Percentiles rank a stretch among this genome's conserved stretches.
Evolutionary conservation across 305 asterid species (phyloP).

Genomic region (Andrographis paniculata): DNA sequence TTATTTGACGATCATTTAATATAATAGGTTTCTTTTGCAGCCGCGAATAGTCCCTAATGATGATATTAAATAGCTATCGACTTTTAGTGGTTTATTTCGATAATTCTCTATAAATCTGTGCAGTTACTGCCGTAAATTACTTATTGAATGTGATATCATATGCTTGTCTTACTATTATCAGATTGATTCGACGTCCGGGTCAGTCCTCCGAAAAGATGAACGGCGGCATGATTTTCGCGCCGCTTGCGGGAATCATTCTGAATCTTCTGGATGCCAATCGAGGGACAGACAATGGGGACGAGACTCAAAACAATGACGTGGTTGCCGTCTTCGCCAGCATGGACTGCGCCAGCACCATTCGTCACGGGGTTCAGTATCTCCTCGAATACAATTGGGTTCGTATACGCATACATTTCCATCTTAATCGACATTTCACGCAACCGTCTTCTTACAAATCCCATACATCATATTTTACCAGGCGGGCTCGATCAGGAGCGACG

Average conservation of each 20-base stretch:
- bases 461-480: constrained; percentile 33
- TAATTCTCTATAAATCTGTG: not conserved
- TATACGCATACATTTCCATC: no score
- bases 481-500: constrained; percentile 52
- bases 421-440: not conserved
- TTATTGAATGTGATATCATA: not conserved
- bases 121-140: not conserved
- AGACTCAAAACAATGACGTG: constrained; percentile 66
- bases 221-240: constrained; percentile 85
- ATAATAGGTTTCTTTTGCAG: not conserved
- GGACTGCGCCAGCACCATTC: constrained; percentile 76
- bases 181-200: constrained; percentile 74
- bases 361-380: constrained; percentile 68
- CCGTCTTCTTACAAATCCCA: not conserved
- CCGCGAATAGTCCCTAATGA: not conserved
- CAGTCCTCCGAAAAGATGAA: constrained; percentile 64
- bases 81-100: not conserved
- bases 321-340: constrained; percentile 70
- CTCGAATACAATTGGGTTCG: constrained; percentile 82
- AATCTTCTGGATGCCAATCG: constrained; percentile 64
- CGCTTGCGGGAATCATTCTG: constrained; percentile 81
- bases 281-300: constrained; percentile 26
- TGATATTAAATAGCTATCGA: not conserved
- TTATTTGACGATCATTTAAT: no score
- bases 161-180: constrained; percentile 19